Conservation (phyloP, 2,329 filamentous ascomycete species). For the Cucurbitaria berberidis region DNA sequence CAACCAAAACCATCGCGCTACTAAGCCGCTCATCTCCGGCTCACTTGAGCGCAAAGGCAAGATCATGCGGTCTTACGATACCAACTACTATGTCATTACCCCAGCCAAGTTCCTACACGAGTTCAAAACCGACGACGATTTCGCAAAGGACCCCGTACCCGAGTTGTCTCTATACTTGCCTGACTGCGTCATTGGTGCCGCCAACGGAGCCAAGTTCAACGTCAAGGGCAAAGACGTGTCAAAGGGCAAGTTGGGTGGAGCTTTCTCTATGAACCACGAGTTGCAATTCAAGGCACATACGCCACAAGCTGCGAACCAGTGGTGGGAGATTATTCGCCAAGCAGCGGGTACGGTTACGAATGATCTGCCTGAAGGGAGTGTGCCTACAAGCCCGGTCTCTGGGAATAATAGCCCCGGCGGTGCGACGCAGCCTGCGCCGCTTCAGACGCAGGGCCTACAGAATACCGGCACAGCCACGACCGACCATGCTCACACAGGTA, state of each 20-base stretch:
- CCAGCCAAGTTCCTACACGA: constrained; percentile 90
- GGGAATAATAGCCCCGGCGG: constrained; percentile 25
- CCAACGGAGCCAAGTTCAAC: constrained; percentile 83
- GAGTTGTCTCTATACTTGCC: constrained; percentile 92
- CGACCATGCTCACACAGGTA: constrained; percentile 22
- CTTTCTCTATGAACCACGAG: constrained; percentile 80
- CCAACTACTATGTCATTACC: constrained; percentile 89
- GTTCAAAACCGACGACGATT: constrained; percentile 89
- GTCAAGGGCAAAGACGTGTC: constrained; percentile 94
- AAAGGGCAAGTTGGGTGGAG: constrained; percentile 76
- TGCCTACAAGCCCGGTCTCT: constrained; percentile 45
- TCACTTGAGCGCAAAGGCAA: constrained; percentile 89
- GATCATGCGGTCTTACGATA: constrained; percentile 80
- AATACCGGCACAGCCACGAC: constrained; percentile 21
- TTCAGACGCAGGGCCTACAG: constrained; percentile 44
- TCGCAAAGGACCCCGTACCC: constrained; percentile 74
- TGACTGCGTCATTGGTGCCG: constrained; percentile 78
- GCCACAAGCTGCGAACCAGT: constrained; percentile 78
- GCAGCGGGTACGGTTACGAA: constrained; percentile 61
- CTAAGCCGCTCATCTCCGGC: constrained; percentile 84
- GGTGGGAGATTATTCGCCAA: constrained; percentile 75
- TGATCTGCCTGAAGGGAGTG: constrained; percentile 46
- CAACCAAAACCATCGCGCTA: constrained; percentile 83
- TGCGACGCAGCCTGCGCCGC: constrained; percentile 28
- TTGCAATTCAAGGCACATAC: constrained; percentile 88